Base-by-base conservation (phyloP, 2,329 filamentous ascomycete species). In the Amauroascus verrucosus region DNA sequence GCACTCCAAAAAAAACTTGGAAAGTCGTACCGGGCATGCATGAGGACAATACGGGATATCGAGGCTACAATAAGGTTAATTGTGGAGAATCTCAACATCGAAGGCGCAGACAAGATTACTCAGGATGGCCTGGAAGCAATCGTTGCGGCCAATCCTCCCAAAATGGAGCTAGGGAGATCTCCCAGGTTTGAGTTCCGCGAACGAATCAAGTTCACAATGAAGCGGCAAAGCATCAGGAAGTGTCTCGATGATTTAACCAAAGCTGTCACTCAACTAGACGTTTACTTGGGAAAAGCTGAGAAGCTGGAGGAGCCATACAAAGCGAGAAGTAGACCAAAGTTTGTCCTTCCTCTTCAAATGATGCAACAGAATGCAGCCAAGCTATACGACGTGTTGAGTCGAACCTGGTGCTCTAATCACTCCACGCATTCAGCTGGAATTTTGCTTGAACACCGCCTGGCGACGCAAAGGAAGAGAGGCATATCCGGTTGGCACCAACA, bases 191-290 rank as follows among this genome's bases (percentile, higher is more conserved):
- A 37, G 33, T 37, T 37, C n/a, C 33, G 33, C 33, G 33, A 37
- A n/a, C 33, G 33, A 37, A 37, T 37, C 33, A 37, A 37, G 14
- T 37, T 37, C 14, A n/a, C 14, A n/a, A 13, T 37, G 33, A 37
- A 37, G 8, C 14, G 33, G 9, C 8, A 37, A 14, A n/a, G 33
- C 14, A 37, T 37, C 33, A 37, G 33, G 14, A 51, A 26, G 9
- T 11, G 30, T 22, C 16, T 30, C 22, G 16, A 32, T 71, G 84
- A 87, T 63, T 78, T 79, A 61, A 74, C 87, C 11, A 84, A 87
- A 65, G 78, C 82, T 54, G 79, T 85, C 43, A 70, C 87, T 46
- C 76, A 79, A 50, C 74, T 77, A 0, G 84, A 88, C 67, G 78
- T n/a, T 5, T 37, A 13, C 14, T n/a, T 37, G 33, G 33, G n/a